phyloP scores from a whole-genome alignment of 129 eudicot genomes.

The Centrapalus pauciflorus region DNA sequence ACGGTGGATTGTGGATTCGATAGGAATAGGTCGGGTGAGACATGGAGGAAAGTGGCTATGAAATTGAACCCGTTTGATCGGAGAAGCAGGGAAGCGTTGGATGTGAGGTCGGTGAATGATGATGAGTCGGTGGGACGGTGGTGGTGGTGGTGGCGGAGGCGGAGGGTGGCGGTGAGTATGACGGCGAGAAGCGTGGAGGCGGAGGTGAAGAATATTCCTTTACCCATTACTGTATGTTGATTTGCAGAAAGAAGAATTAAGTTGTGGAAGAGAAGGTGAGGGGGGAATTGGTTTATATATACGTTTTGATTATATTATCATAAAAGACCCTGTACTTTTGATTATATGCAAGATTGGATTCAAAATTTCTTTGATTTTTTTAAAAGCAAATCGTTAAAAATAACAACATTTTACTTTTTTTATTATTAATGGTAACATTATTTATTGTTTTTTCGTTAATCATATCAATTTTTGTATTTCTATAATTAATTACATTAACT shows the following conservation, averaged over 20 bases:
- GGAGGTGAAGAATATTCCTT: slow-evolving; percentile 37
- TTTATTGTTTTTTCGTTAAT: no score
- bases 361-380: no score
- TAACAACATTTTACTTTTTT: no score
- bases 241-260: neutral
- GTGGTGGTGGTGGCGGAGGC: slow-evolving; percentile 28
- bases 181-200: slow-evolving; percentile 32
- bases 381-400: no score
- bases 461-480: no score
- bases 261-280: neutral
- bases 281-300: slow-evolving; percentile 12
- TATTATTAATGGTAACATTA: no score
- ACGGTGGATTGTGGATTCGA: slow-evolving; percentile 46
- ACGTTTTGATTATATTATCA: neutral
- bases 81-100: slow-evolving; percentile 53
- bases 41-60: slow-evolving; percentile 59
- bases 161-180: slow-evolving; percentile 32
- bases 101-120: slow-evolving; percentile 15
- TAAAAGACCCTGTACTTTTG: slow-evolving; percentile 8
- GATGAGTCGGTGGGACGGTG: slow-evolving; percentile 11
- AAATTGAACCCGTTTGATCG: slow-evolving; percentile 50
- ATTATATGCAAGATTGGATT: neutral
- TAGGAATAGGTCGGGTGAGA: slow-evolving; percentile 58
- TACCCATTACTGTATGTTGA: slow-evolving; percentile 22
- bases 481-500: no score